Conservation (phyloP, 2,329 filamentous ascomycete species). For the Xylariaceae sp. region DNA sequence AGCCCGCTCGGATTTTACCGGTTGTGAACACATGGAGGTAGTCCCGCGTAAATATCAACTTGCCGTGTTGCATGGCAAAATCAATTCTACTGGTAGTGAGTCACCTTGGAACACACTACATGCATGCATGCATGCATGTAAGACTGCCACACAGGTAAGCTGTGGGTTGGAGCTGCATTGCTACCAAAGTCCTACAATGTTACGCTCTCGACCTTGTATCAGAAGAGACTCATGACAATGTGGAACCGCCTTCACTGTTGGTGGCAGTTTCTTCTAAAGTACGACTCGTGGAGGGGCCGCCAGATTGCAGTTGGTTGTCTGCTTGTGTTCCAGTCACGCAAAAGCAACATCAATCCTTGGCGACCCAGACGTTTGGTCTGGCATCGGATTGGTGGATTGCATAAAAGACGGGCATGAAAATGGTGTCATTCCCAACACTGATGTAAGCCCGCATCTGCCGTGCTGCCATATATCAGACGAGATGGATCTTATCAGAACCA, state of each 20-base stretch:
- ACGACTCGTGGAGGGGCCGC: not conserved
- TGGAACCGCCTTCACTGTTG: not conserved
- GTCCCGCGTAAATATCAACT: not conserved
- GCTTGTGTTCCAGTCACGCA: not conserved
- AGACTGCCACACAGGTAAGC: conserved; percentile 3
- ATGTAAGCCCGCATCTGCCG: conserved; percentile 3
- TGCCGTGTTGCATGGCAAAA: not conserved
- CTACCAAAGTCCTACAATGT: not conserved
- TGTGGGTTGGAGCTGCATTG: not conserved
- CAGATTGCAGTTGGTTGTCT: not conserved
- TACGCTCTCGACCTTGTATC: not conserved
- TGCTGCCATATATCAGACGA: not conserved
- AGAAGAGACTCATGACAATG: not conserved
- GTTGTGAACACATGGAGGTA: not conserved
- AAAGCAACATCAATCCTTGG: not conserved
- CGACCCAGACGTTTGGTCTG: conserved; percentile 2
- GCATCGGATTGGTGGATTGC: conserved; percentile 1
- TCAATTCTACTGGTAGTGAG: not conserved
- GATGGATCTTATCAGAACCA: not conserved
- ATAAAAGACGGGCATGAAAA: conserved; percentile 1
- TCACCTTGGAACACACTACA: conserved; percentile 7
- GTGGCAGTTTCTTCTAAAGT: not conserved
- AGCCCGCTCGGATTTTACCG: not conserved
- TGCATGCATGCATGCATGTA: too few relatives aligned
- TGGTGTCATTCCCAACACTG: not conserved